phyloP scores from a whole-genome alignment of 208 protist species.

The Strigomonas culicis region DNA sequence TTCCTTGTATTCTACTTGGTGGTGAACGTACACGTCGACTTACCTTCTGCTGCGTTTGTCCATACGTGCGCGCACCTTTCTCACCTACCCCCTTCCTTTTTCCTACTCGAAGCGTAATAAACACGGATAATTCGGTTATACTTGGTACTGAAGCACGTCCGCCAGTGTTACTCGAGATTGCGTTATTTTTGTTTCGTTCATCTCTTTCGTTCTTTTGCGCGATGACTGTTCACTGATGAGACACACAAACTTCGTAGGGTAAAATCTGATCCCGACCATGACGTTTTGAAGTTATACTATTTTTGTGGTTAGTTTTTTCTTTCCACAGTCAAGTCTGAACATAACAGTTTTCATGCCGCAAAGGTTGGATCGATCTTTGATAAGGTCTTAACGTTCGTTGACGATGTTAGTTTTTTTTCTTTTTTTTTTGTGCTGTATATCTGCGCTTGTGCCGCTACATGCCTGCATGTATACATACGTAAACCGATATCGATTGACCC shows the following conservation, averaged over 20 bases:
- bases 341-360: neutral
- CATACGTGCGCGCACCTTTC: neutral
- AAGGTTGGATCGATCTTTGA: neutral
- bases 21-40: neutral
- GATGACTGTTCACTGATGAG: neutral
- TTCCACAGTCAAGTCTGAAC: neutral
- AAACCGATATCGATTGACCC: no score
- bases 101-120: conserved; percentile 15
- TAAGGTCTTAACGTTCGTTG: neutral
- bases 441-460: no score
- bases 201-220: neutral
- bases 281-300: conserved; percentile 11
- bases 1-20: conserved; percentile 9
- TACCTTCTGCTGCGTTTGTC: neutral
- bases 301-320: neutral
- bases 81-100: conserved; percentile 8
- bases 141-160: conserved; percentile 1
- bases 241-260: conserved; percentile 42
- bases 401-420: conserved; percentile 25
- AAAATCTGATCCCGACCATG: conserved; percentile 45
- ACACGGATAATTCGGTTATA: conserved; percentile 6
- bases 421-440: conserved; percentile 13
- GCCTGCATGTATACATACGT: no score
- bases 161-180: conserved; percentile 10
- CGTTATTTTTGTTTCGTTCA: neutral